These are phyloP conservation scores for Leptodermis oblonga DNA, from an alignment of 257 asterid species.

Conservation along the genomic window DNA sequence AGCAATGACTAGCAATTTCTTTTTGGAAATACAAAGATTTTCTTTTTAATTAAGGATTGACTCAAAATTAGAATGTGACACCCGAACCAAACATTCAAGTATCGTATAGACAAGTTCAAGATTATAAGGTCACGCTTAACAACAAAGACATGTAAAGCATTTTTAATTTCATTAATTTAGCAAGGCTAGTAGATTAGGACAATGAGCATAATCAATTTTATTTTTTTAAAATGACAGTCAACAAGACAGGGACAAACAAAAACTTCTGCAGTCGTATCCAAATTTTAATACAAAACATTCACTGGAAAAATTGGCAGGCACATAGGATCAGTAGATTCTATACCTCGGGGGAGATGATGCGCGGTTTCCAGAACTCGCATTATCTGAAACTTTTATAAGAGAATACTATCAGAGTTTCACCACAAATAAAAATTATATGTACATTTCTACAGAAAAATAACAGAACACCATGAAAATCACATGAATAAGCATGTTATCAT, in stretches of 20 bases:
- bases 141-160: background rate
- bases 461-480: background rate
- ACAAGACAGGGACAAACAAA: background rate
- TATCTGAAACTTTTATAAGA: slow-evolving; percentile 34
- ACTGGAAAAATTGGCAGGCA: background rate
- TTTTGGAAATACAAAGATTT: background rate
- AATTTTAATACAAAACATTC: background rate
- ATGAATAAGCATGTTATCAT: background rate
- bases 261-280: background rate
- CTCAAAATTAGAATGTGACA: background rate
- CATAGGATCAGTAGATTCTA: slow-evolving; percentile 1
- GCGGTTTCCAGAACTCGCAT: slow-evolving; percentile 34
- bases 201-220: background rate
- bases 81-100: background rate
- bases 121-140: background rate
- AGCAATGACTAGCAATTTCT: background rate
- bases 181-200: background rate
- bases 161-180: background rate
- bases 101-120: background rate
- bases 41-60: background rate
- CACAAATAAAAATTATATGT: background rate
- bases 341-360: slow-evolving; percentile 67
- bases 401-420: background rate
- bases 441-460: background rate
- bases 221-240: background rate